A percentile compares a stretch with the other conserved stretches of the same genome.
Evolutionary conservation across 805 yeast species (phyloP).

Genomic region (Komagataella populi): DNA sequence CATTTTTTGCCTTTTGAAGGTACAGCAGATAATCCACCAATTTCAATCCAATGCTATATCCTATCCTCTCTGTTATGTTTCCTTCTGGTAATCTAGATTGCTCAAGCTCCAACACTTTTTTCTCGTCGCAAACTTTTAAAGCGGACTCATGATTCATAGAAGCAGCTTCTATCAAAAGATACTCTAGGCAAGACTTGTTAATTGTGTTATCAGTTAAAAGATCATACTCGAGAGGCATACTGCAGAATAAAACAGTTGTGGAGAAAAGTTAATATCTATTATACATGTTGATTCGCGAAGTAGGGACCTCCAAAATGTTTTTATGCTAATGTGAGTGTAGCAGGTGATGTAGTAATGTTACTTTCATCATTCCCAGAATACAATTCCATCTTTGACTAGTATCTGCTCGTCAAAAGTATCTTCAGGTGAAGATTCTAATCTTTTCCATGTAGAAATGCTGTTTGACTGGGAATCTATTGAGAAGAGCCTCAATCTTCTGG

Average conservation of each 20-base stretch:
- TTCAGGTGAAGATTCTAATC: conserved; percentile 44
- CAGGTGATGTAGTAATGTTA: too few relatives aligned
- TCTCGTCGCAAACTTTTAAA: conserved; percentile 3
- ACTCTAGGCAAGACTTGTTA: conserved; percentile 42
- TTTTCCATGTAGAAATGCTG: conserved; percentile 56
- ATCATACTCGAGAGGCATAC: not conserved
- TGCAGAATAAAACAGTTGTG: not conserved
- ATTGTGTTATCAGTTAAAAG: conserved; percentile 20
- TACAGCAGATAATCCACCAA: conserved; percentile 15
- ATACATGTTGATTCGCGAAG: not conserved
- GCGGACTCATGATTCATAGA: not conserved
- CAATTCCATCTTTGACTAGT: conserved; percentile 19
- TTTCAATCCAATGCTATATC: conserved; percentile 33
- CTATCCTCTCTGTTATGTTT: conserved; percentile 49
- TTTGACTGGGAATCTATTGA: conserved; percentile 42
- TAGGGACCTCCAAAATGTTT: too few relatives aligned
- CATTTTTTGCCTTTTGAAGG: conserved; percentile 5
- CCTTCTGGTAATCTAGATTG: conserved; percentile 19
- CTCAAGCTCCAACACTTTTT: conserved; percentile 5
- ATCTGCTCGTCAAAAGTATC: conserved; percentile 34
- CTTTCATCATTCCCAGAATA: not conserved
- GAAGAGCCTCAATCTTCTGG: conserved; percentile 66
- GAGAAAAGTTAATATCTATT: too few relatives aligned
- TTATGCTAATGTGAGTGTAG: not conserved
- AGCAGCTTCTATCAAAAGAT: conserved; percentile 40